Evolutionary conservation across 2,329 filamentous ascomycete species (phyloP).

Genomic region (Escovopsis sp.): DNA sequence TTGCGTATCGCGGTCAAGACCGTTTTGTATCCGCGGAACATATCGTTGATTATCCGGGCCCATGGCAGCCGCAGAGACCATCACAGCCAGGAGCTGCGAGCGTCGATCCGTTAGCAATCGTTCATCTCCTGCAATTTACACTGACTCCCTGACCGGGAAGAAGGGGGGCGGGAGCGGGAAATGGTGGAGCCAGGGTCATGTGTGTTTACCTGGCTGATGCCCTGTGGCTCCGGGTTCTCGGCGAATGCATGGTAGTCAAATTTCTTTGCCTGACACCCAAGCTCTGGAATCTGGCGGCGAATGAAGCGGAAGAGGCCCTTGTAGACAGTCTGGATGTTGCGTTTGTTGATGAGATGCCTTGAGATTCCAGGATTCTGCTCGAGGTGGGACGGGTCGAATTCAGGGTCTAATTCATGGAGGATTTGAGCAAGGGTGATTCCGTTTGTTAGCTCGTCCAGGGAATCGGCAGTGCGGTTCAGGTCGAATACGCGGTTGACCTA

Average conservation of each 20-base stretch:
- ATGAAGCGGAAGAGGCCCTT: conserved; percentile 42
- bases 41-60: conserved; percentile 42
- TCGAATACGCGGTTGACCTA: conserved; percentile 27
- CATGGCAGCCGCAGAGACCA: conserved; percentile 45
- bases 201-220: conserved; percentile 34
- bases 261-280: conserved; percentile 36
- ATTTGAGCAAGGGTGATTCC: conserved; percentile 40
- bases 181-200: conserved; percentile 4
- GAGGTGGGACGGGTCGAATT: conserved; percentile 41
- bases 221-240: conserved; percentile 38
- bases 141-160: no score
- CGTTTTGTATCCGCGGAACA: conserved; percentile 29
- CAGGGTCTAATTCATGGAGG: conserved; percentile 41
- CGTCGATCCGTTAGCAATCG: conserved; percentile 12
- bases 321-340: conserved; percentile 38
- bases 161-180: no score
- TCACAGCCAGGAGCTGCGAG: conserved; percentile 44
- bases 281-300: conserved; percentile 34
- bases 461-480: conserved; percentile 30
- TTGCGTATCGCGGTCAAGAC: conserved; percentile 28
- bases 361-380: conserved; percentile 29
- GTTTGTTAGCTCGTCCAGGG: conserved; percentile 37
- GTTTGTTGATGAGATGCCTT: conserved; percentile 32
- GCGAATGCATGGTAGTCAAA: conserved; percentile 44
- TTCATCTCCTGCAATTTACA: no score